Conservation (phyloP, 2,329 filamentous ascomycete genomes). For the Thelonectria rubi region DNA sequence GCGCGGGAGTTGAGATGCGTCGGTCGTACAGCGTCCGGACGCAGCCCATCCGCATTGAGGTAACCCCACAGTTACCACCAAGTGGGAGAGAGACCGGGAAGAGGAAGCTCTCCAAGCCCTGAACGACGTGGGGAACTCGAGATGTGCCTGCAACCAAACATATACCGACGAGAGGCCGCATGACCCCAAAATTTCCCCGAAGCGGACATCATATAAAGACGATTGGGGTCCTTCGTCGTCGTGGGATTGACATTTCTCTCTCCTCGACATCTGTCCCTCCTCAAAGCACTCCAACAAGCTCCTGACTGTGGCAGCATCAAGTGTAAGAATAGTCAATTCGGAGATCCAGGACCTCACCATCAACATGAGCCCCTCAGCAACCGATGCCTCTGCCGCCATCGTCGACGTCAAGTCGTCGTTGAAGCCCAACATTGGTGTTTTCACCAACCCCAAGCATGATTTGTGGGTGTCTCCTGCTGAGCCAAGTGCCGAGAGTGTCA, state of each 20-base stretch:
- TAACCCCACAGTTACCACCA: conserved; percentile 42
- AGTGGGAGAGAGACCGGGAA: conserved; percentile 21
- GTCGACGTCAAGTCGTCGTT: conserved; percentile 40
- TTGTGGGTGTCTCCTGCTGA: conserved; percentile 85
- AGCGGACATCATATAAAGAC: conserved; percentile 38
- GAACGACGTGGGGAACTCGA: conserved; percentile 41
- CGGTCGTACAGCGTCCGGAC: conserved; percentile 37
- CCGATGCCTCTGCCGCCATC: conserved; percentile 40
- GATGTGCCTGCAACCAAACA: conserved; percentile 42
- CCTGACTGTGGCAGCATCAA: conserved; percentile 20
- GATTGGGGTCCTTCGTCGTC: conserved; percentile 30
- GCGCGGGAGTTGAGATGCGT: conserved; percentile 43
- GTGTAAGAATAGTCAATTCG: conserved; percentile 17
- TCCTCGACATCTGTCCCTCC: conserved; percentile 27
- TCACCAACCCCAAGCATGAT: conserved; percentile 91
- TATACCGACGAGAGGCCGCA: conserved; percentile 42
- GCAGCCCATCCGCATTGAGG: conserved; percentile 30
- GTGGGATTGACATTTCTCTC: conserved; percentile 20
- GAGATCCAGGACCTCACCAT: conserved; percentile 17
- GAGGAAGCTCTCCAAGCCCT: conserved; percentile 33
- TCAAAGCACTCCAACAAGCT: conserved; percentile 18
- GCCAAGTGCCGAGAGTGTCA: conserved; percentile 79
- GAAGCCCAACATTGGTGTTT: conserved; percentile 94
- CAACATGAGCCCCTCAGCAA: conserved; percentile 49
- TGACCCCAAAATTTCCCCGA: conserved; percentile 42